Percentiles rank a stretch among this genome's conserved stretches.
phyloP scores from a whole-genome alignment of 164 flowering plant genomes.

The Stephania cephalantha region DNA sequence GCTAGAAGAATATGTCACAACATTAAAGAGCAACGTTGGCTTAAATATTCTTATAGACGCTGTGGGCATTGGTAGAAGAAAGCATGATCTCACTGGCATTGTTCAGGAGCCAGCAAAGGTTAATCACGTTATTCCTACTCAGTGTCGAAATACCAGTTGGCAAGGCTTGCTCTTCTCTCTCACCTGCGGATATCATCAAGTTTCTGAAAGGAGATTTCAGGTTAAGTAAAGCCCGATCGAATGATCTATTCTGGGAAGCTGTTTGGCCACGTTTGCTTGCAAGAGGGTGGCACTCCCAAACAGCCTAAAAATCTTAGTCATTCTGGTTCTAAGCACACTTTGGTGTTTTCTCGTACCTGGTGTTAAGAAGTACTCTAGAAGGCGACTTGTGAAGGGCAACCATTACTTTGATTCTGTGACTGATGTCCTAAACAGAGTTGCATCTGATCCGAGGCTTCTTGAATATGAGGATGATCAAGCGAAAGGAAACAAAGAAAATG shows the following conservation, averaged over 20 bases:
- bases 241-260: slow-evolving; percentile 95
- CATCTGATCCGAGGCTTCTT: slow-evolving; percentile 62
- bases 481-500: slow-evolving; percentile 21
- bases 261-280: slow-evolving; percentile 97
- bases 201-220: slow-evolving; percentile 67
- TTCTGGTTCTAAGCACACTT: slow-evolving; percentile 31
- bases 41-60: slow-evolving; percentile 56
- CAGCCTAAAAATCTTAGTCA: slow-evolving; percentile 47
- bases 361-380: slow-evolving; percentile 61
- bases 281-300: slow-evolving; percentile 94
- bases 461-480: slow-evolving; percentile 47
- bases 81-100: slow-evolving; percentile 67
- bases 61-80: slow-evolving; percentile 78
- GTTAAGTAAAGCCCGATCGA: slow-evolving; percentile 83
- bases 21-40: slow-evolving; percentile 57
- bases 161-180: slow-evolving; percentile 66
- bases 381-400: slow-evolving; percentile 56
- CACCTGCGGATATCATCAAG: slow-evolving; percentile 53
- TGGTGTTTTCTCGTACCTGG: slow-evolving; percentile 79
- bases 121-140: slow-evolving; percentile 27
- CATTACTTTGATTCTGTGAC: slow-evolving; percentile 70
- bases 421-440: slow-evolving; percentile 68
- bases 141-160: slow-evolving; percentile 59
- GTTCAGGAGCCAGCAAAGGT: slow-evolving; percentile 35
- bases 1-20: slow-evolving; percentile 61